phyloP scores from a whole-genome alignment of 768 basidiomycete species.

The Tephrocybe sp. region DNA sequence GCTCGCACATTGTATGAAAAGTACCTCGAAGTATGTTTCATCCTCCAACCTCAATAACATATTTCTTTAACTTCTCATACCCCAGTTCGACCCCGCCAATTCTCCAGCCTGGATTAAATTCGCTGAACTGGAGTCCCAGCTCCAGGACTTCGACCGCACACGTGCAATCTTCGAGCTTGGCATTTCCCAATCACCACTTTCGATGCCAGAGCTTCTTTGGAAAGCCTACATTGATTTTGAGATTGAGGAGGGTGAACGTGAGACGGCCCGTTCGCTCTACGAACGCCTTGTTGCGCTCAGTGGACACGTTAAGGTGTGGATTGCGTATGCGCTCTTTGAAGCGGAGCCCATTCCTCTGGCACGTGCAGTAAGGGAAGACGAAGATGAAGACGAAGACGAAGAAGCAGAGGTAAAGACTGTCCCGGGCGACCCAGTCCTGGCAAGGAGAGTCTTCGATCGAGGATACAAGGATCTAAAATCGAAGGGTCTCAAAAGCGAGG shows the following conservation, averaged over 20 bases:
- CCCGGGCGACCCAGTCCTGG: conserved; percentile 68
- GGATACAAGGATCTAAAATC: conserved; percentile 86
- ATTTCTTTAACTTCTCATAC: background rate
- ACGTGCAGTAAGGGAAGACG: conserved; percentile 66
- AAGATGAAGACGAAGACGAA: conserved; percentile 70
- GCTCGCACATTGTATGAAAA: conserved; percentile 92
- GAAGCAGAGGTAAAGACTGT: conserved; percentile 64
- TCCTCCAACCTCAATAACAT: background rate
- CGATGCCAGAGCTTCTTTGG: conserved; percentile 95
- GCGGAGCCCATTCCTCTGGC: conserved; percentile 70
- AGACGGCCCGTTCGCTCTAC: conserved; percentile 79
- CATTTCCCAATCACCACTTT: conserved; percentile 76
- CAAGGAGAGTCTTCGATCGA: conserved; percentile 80
- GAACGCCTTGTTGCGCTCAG: conserved; percentile 84
- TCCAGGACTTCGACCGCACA: conserved; percentile 86
- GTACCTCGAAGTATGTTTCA: conserved; percentile 75
- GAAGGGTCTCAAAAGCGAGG: conserved; percentile 86
- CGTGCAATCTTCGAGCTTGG: conserved; percentile 95
- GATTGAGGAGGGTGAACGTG: conserved; percentile 89
- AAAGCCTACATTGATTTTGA: conserved; percentile 98
- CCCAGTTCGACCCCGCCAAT: conserved; percentile 83
- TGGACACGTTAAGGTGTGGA: conserved; percentile 97
- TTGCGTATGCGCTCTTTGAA: conserved; percentile 93
- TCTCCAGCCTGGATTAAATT: conserved; percentile 95
- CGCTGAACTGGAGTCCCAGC: conserved; percentile 85